Base-by-base conservation (phyloP, 352 stramenopile species). In the Globisporangium spinosum region DNA sequence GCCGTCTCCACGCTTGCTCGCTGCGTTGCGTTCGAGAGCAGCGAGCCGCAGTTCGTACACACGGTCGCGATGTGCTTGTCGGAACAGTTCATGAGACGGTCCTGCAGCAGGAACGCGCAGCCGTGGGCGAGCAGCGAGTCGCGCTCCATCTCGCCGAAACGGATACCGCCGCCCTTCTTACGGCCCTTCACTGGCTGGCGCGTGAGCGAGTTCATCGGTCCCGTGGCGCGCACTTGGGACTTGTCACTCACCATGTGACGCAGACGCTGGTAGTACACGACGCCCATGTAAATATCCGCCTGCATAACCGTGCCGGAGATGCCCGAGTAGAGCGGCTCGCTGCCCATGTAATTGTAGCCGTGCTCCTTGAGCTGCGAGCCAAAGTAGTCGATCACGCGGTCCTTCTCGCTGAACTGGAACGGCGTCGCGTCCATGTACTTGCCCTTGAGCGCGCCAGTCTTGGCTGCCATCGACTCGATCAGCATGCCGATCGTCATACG, bases 241-340 rank as follows among this genome's bases (percentile, higher is more conserved):
- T 99, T 99, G 86, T 99, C 98, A 69, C 93, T 99, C 65, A 99
- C 98, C 98, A 99, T 99, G 89, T 99, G 98, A 64, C 98, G 93
- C 73, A 99, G 82, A 58, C 98, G 90, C 89, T 99, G 98, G 79
- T 99, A 99, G 83, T 98, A 99, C 40, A 99, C 98, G n/a, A 99
- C 89, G 51, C 98, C 98, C 65, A 99, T 99, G 87, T 99, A 99
- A 56, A 99, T 98, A 73, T 99, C 97, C 17, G 97, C 98, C 57
- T 99, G 95, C 95, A 99, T 98, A 63, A 99, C 74, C 51, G 95
- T 98, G 40, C 98, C 98, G 58, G 92, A 99, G 65, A 99, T 94
- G 25, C 98, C 98, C 64, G 91, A 99, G 91, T 99, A 99, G 70
- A 99, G 75, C 35, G 97, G 97, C 73, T 99, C 98, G 70, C 92